Evolutionary conservation across 2,329 filamentous ascomycete species (phyloP), one percentile per base, ranked within the genome.

Genomic region (Epichloe elymi): DNA sequence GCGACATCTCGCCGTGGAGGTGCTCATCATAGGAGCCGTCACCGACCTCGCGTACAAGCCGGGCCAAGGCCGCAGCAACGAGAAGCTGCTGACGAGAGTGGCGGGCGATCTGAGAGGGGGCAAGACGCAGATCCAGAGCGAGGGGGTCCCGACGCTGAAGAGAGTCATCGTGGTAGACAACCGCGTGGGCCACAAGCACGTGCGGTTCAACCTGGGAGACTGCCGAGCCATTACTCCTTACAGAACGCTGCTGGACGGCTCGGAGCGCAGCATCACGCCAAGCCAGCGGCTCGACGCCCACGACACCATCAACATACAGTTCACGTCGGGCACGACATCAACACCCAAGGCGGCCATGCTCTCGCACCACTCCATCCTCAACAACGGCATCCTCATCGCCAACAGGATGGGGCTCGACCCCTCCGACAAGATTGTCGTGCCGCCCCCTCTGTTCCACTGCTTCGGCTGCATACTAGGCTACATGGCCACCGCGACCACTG

Each of bases 261-360:
- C 67, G 0, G 56, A 61, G 2, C 53, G 60, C 0, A 17, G 63
- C 2, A 59, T 80, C 2, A 60, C 54, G 19, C 75, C 76, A 0
- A 71, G 75, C 50, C 51, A 64, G 23, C 69, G 70, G 0, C 71
- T 84, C 1, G 57, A 72, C 15, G 73, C 81, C 0, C 65, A 78
- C 54, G 91, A 97, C 48, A 81, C 85, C 2, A 83, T 94, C 57
- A 97, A 96, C 63, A 95, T 97, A 56, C 91, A 97, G 66, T 97
- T 97, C 70, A 98, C 93, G 0, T 91, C 85, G 0, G 93, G 91
- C n/a, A 97, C 93, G 0, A 97, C 93, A 0, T 87, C 86, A 0
- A 74, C 79, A 61, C 91, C 90, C 20, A 97, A 97, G 69, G 93
- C 93, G 0, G 91, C 91, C 1, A 94, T 89, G 71, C 76, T 98